phyloP scores from a whole-genome alignment of 1,139 yeast genomes.

The Pneumocystis murina region DNA sequence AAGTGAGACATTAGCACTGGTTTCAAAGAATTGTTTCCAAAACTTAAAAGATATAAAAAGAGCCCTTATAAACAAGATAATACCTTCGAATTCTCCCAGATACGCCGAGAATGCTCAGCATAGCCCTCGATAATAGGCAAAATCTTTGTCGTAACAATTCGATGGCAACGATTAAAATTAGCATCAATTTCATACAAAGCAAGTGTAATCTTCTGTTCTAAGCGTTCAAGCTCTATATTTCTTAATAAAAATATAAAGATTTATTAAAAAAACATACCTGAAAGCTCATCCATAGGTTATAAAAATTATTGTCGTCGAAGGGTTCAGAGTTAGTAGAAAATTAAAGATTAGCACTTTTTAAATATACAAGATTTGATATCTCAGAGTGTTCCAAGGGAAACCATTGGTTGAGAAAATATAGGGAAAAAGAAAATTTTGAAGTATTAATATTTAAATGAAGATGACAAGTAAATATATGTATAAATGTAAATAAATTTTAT shows the following conservation, averaged over 20 bases:
- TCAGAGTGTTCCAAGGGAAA: background rate
- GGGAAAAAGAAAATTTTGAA: no score
- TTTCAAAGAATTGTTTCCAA: slow-evolving; percentile 65
- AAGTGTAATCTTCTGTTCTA: slow-evolving; percentile 71
- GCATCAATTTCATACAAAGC: slow-evolving; percentile 68
- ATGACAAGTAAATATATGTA: no score
- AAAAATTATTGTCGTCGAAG: slow-evolving; percentile 2
- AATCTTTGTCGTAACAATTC: slow-evolving; percentile 44
- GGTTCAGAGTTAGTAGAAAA: background rate
- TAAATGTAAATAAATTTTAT: no score
- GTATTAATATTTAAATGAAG: no score
- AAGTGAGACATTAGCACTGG: slow-evolving; percentile 55
- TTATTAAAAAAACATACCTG: background rate
- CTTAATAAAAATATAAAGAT: slow-evolving; percentile 21
- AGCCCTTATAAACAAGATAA: background rate
- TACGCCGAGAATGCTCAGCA: slow-evolving; percentile 37
- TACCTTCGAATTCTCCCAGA: slow-evolving; percentile 34
- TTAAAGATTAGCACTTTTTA: background rate
- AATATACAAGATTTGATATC: background rate
- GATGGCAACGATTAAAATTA: slow-evolving; percentile 48
- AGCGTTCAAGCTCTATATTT: slow-evolving; percentile 46
- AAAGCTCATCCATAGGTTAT: background rate
- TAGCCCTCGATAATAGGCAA: slow-evolving; percentile 49
- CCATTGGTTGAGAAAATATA: background rate
- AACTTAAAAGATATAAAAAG: slow-evolving; percentile 32